A percentile compares a stretch with the other conserved stretches of the same genome.
Conservation (phyloP, 1,284 basidiomycete genomes). For the Ceratobasidium sp. region DNA sequence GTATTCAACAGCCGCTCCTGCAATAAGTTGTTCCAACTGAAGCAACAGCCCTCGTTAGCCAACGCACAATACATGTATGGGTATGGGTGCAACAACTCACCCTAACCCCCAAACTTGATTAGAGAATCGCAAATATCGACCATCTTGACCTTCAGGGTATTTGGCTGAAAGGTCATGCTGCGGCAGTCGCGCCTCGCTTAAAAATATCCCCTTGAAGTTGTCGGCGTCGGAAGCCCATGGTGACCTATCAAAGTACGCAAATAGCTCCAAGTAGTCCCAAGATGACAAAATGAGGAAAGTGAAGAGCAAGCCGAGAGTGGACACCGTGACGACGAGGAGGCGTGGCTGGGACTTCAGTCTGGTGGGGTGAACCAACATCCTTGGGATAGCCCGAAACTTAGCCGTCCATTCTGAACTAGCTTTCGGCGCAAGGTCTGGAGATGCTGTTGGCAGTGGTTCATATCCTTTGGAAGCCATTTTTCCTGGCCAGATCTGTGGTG, state of each 20-base stretch:
- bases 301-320: too few relatives aligned
- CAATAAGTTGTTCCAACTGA: conserved; percentile 66
- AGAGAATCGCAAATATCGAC: conserved; percentile 10
- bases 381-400: too few relatives aligned
- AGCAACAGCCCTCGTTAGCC: conserved; percentile 25
- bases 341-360: too few relatives aligned
- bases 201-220: neutral
- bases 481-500: too few relatives aligned
- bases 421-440: too few relatives aligned
- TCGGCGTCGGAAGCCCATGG: neutral
- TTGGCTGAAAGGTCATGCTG: conserved; percentile 25
- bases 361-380: too few relatives aligned
- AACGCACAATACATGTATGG: neutral
- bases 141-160: conserved; percentile 35
- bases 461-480: too few relatives aligned
- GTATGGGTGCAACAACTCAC: conserved; percentile 7
- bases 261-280: too few relatives aligned
- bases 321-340: too few relatives aligned
- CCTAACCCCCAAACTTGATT: conserved; percentile 19
- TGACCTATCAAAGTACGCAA: neutral
- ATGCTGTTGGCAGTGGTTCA: too few relatives aligned
- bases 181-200: conserved; percentile 30
- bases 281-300: too few relatives aligned
- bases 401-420: too few relatives aligned
- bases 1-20: conserved; percentile 58